Evolutionary conservation across 2,329 filamentous ascomycete genomes (phyloP).

Genomic region (Trichoderma breve): DNA sequence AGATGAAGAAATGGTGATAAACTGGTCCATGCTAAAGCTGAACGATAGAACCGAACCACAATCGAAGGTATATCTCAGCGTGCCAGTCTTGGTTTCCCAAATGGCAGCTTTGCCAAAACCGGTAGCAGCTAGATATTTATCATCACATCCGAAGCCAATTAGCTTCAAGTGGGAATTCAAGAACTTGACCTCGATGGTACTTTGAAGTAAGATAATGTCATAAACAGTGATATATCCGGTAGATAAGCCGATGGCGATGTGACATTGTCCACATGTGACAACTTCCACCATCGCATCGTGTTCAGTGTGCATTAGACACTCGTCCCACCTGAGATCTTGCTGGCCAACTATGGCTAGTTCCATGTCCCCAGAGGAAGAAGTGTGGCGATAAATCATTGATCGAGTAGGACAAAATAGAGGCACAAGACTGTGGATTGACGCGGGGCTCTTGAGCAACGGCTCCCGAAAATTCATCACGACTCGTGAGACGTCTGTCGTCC

Average conservation of each 20-base stretch:
- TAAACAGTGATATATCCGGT: not conserved
- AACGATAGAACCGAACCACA: not conserved
- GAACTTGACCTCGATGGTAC: not conserved
- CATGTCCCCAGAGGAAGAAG: not conserved
- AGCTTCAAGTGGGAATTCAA: not conserved
- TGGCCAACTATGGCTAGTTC: not conserved
- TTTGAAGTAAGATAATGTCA: not conserved
- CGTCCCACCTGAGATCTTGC: not conserved
- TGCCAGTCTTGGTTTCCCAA: slow-evolving; percentile 3
- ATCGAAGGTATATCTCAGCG: not conserved
- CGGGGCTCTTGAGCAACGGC: not conserved
- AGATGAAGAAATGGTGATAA: not conserved
- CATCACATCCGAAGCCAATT: not conserved
- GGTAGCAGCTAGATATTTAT: not conserved
- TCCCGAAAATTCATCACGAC: not conserved
- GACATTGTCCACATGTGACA: not conserved
- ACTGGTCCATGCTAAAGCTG: not conserved
- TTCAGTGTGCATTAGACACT: not conserved
- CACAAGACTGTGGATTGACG: not conserved
- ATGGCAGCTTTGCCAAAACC: not conserved
- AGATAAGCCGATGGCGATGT: not conserved
- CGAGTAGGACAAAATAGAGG: not conserved
- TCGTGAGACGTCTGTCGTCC: not conserved
- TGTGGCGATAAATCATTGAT: not conserved
- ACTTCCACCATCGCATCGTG: not conserved